Base-by-base conservation (phyloP, 257 asterid species). In the Handroanthus guayacan region DNA sequence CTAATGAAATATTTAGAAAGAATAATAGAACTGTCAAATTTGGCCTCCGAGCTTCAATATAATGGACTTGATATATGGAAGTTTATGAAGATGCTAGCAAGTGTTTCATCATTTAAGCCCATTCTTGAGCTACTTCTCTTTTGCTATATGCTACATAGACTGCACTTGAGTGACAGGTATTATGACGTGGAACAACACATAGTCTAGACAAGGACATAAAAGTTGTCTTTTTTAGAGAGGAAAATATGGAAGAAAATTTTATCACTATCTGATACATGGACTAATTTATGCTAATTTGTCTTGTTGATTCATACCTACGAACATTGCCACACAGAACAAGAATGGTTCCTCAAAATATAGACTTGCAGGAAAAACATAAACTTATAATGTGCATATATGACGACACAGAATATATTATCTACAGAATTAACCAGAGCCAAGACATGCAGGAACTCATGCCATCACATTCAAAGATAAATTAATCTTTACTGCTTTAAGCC, bases 81-180 rank as follows among this genome's bases (percentile, higher is more conserved):
- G 20, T 56, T 71, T 66, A 55, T 55, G 18, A 71, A 71, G 55
- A 55, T 44, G 54, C 62, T 17, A 17, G 66, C 39, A 55, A 55
- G 25, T 55, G 5, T 44, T 5, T 56, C 31, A 54, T 70, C n/a
- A 25, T 43, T 36, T 39, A 52, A 71, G 18, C 20, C 55, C 12
- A 17, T 57, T 55, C 55, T n/a, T 56, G 18, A 55, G 57, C 10
- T 20, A 57, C 50, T 56, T 61, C 18, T 18, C 44, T 16, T 6
- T 55, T 18, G 47, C 12, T 38, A 2, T 41, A 18, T 3, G 11
- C 38, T 39, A 51, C 5, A 8, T n/a, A 48, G 50, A 63, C 0
- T 31, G 37, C 37, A 16, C 9, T 5, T 13, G 72, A 54, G 16
- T 13, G n/a, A 9, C 47, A 36, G 11, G 25, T 9, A 14, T 13